These are phyloP conservation scores for Clarireedia paspali DNA, from an alignment of 2,329 filamentous ascomycete species.

Conservation along the genomic window DNA sequence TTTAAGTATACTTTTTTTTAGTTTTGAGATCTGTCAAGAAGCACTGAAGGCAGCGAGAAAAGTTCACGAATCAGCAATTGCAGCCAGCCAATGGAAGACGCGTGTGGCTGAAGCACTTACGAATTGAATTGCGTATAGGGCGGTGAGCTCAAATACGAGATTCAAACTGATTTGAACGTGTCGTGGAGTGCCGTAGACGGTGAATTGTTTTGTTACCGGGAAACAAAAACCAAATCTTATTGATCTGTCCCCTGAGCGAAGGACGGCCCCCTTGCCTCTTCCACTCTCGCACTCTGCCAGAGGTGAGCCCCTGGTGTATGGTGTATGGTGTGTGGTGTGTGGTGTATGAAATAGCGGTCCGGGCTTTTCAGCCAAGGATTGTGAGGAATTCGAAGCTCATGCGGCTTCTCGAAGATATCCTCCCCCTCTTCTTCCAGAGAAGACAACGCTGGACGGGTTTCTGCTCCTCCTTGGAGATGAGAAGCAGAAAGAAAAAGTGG, in stretches of 20 bases:
- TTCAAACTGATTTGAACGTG: not conserved
- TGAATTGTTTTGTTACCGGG: not conserved
- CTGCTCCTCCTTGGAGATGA: not conserved
- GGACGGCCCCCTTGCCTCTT: slow-evolving; percentile 1
- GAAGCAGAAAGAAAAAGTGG: not conserved
- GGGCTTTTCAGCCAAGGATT: slow-evolving; percentile 5
- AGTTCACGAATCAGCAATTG: slow-evolving; percentile 15
- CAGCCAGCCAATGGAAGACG: not conserved
- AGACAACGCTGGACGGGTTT: too few relatives aligned
- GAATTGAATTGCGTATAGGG: not conserved
- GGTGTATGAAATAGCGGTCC: not conserved
- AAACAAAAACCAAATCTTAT: not conserved
- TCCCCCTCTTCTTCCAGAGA: not conserved
- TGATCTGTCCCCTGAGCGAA: slow-evolving; percentile 4
- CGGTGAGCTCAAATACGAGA: not conserved
- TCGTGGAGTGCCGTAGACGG: not conserved
- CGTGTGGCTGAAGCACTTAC: not conserved
- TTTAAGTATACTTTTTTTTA: not conserved
- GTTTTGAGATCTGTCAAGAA: slow-evolving; percentile 21
- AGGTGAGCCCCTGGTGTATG: not conserved
- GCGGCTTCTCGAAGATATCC: slow-evolving; percentile 4
- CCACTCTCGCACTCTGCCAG: not conserved
- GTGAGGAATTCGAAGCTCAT: slow-evolving; percentile 7
- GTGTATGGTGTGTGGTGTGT: too few relatives aligned
- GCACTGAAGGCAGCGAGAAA: not conserved